Evolutionary conservation across 306 rosid genomes (phyloP), one percentile per base, ranked within the genome.

Genomic region (Gillenia trifoliata): DNA sequence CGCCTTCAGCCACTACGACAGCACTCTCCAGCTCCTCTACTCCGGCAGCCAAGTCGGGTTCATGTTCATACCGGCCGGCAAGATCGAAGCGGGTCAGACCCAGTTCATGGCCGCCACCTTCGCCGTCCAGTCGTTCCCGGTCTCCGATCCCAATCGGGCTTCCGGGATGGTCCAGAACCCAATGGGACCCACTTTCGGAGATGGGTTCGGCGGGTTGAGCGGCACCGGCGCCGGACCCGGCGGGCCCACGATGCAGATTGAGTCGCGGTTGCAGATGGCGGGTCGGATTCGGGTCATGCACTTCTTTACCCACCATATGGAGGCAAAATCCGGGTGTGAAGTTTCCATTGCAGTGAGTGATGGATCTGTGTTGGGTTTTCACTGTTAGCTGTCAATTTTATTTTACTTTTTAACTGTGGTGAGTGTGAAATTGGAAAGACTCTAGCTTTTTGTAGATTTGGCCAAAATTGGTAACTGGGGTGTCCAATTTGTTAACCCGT

Each of bases 11-110:
- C 98, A 94, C 89, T 94, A 80, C 85, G 97, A 94, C 72, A 88
- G 95, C 73, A 83, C 90, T 4, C 89, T 94, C 62, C 96, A 91
- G 90, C 93, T 94, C 62, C 76, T 94, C 85, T 88, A 83, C 82
- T 75, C 86, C 61, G 96, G 98, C 11, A 74, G 5, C 3, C 95
- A 85, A 66, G 84, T 94, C 76, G 98, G 98, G 0, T 94, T 94
- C 88, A 79, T 94, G 96, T 94, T 94, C 80, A 91, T 94, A 3
- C 98, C 98, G 34, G 97, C 98, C 75, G 96, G 91, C 3, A 77
- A 78, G 75, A 86, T 94, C 83, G 89, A 81, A 43, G 79, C 97
- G 22, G 88, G 88, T 0, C 81, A 75, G 54, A 94, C 97, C 25
- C 83, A 90, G 76, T 82, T 73, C 85, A 85, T 94, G 90, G 92